Conservation (phyloP, 2,329 filamentous ascomycete species). For the Botrytis squamosa region DNA sequence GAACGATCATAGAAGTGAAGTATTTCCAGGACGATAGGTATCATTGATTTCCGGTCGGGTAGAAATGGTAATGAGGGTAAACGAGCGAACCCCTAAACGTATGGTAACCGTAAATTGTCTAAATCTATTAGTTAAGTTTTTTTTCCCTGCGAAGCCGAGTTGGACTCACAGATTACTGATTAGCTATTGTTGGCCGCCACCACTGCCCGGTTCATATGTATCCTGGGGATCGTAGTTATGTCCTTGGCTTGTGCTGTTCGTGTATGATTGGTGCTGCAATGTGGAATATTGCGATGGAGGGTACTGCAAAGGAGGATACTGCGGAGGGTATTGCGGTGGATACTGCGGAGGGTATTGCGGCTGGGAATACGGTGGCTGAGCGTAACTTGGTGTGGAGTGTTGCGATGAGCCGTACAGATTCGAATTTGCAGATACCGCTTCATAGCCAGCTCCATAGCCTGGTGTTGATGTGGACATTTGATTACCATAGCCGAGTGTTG, state of each 20-base stretch:
- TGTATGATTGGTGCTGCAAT: neutral
- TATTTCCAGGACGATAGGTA: neutral
- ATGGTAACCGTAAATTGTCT: neutral
- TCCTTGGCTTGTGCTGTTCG: neutral
- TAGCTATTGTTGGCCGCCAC: neutral
- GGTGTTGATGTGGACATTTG: too few species aligned
- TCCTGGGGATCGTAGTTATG: neutral
- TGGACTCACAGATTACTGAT: neutral
- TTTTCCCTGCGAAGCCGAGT: too few species aligned
- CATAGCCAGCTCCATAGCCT: too few species aligned
- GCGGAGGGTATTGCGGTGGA: neutral
- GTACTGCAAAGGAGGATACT: neutral
- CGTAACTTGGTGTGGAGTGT: too few species aligned
- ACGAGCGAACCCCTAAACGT: conserved; percentile 12
- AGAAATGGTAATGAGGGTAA: neutral
- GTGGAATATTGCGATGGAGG: neutral
- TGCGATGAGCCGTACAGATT: too few species aligned
- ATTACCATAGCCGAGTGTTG: too few species aligned
- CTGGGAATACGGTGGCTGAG: too few species aligned
- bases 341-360: too few species aligned
- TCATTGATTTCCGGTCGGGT: neutral
- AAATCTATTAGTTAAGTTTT: neutral
- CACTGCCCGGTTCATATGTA: neutral
- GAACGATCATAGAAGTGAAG: neutral
- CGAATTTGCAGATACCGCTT: too few species aligned